Evolutionary conservation across 306 rosid species (phyloP), one percentile per base, ranked within the genome.

Genomic region (Abrus pulchellus): DNA sequence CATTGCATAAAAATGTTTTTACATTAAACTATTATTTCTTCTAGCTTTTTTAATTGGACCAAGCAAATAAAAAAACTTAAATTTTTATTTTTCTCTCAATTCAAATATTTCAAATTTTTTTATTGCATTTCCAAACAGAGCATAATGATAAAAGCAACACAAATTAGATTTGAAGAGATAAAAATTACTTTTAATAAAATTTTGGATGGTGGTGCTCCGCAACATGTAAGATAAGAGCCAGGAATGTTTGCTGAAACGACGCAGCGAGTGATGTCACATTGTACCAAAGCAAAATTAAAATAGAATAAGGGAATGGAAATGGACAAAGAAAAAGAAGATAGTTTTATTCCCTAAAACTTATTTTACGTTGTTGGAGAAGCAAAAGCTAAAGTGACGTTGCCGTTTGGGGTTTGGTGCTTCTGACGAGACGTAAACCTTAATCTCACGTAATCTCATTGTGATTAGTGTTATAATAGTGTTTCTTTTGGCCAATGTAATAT

Each of bases 391-490:
- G 56, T n/a, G 77, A 85, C 65, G 38, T 57, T 68, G 64, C 2
- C 67, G 38, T 57, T 62, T 33, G 41, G 9, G 34, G 3, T 61
- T 65, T 57, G 69, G 59, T 45, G 65, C 40, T 10, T 74, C 5
- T 47, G 33, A 4, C 66, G 72, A 81, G 66, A 77, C 83, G 88
- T 85, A 45, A 85, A 47, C 77, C 68, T 72, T 45, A 65, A 54
- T 76, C 85, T 85, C 83, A 85, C 78, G 88, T 62, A 75, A 80
- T 53, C 75, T 33, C 61, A 40, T 45, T 27, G 40, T 44, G 40
- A 67, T 67, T 52, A 28, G 0, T 43, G 9, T 67, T 43, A 20
- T 67, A 20, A 12, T 13, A 67, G 3, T 40, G 44, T 44, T 66
- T 67, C 54, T 67, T 44, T 65, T 41, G 33, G 7, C 34, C 5